A percentile compares a stretch with the other conserved stretches of the same genome.
These are phyloP conservation scores for Kodamaea sp. DNA, from an alignment of 1,139 yeast genomes.

Conservation along the genomic window DNA sequence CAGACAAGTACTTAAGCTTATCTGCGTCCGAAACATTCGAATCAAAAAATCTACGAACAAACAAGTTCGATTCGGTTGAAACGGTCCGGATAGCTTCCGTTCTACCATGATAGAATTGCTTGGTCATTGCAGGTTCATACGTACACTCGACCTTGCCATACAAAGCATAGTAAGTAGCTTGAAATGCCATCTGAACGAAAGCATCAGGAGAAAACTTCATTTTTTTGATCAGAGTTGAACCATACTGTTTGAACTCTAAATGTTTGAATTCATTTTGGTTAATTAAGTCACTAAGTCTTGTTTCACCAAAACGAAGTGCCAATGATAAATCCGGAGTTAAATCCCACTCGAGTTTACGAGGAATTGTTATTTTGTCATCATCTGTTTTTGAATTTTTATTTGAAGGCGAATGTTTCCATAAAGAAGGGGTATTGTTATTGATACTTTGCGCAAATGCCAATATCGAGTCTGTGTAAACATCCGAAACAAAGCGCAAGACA, in stretches of 20 bases:
- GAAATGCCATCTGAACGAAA: constrained; percentile 90
- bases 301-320: constrained; percentile 86
- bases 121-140: constrained; percentile 96
- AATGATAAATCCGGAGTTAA: constrained; percentile 72
- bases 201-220: constrained; percentile 95
- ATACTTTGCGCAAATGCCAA: constrained; percentile 81
- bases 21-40: constrained; percentile 54
- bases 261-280: constrained; percentile 87
- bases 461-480: constrained; percentile 87
- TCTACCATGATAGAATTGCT: constrained; percentile 79
- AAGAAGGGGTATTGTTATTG: constrained; percentile 74
- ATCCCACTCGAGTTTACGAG: constrained; percentile 87
- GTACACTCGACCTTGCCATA: constrained; percentile 93
- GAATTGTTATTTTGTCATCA: constrained; percentile 48
- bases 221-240: constrained; percentile 72
- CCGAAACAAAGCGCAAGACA: constrained; percentile 81
- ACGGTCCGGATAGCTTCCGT: constrained; percentile 91
- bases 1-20: constrained; percentile 57
- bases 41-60: constrained; percentile 83
- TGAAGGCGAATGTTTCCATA: constrained; percentile 56
- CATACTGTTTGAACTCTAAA: constrained; percentile 72
- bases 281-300: constrained; percentile 79
- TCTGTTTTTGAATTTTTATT: constrained; percentile 19
- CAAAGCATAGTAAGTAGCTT: constrained; percentile 85
- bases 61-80: constrained; percentile 71